Evolutionary conservation across 148 eudicot species (phyloP), one percentile per base, ranked within the genome.

Genomic region (Salicornia ramosissima): DNA sequence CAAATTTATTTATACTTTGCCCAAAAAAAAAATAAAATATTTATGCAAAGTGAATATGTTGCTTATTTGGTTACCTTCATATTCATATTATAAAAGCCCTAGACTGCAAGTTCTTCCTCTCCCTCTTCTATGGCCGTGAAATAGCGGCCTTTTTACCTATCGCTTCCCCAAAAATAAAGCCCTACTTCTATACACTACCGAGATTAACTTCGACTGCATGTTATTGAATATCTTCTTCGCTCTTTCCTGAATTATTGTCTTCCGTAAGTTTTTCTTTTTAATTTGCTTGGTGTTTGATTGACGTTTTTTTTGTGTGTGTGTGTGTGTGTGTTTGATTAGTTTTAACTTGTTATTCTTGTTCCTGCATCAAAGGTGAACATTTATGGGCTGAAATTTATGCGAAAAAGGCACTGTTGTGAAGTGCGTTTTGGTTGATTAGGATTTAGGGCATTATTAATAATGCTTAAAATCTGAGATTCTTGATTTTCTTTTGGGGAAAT

Each of bases 111-210:
- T 36, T 3, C 40, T 8, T 8, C 40, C 8, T 8, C 8, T 36
- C 19, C 50, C 15, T 24, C 62, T 31, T 57, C 62, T 31, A 57
- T 57, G 62, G 62, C 62, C 62, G 62, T 57, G 62, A 57, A 24
- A 57, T 57, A 10, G 62, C 31, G 19, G 36, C 62, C n/a, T 57
- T 57, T 57, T 18, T 36, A 57, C 36, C 62, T 19, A 57, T 57
- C 62, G 10, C 30, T 46, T 46, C n/a, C n/a, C n/a, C 18, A 46
- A 26, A 36, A 4, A 36, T n/a, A n/a, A n/a, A n/a, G n/a, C 40
- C 8, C 40, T 36, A 36, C 8, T 36, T 36, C 40, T 36, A 36
- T 36, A 36, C 8, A 36, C 4, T 36, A 36, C 4, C 40, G n/a
- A 36, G 40, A 36, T 36, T 36, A 3, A 36, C n/a, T n/a, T n/a